Evolutionary conservation across 768 basidiomycete genomes (phyloP).

Genomic region (Amanita thiersii): DNA sequence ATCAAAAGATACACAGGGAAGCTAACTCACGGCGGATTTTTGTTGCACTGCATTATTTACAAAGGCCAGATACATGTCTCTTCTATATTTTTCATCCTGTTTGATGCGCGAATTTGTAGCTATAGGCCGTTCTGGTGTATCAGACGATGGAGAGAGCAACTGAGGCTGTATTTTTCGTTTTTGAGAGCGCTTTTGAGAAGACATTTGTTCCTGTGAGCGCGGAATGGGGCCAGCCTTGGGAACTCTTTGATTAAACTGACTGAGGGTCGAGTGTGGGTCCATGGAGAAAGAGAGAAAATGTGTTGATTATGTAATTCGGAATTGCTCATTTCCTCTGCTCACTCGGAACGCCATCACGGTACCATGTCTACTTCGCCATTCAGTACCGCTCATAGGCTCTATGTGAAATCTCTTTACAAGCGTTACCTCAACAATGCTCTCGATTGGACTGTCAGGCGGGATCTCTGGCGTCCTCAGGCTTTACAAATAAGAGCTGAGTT

Average conservation of each 20-base stretch:
- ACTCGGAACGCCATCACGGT: no score
- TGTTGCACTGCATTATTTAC: slow-evolving; percentile 75
- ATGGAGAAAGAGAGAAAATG: slow-evolving; percentile 24
- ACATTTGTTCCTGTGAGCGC: slow-evolving; percentile 18
- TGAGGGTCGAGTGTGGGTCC: slow-evolving; percentile 72
- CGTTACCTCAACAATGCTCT: slow-evolving; percentile 80
- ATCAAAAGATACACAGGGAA: slow-evolving; percentile 8
- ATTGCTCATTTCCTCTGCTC: no score
- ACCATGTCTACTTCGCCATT: slow-evolving; percentile 57
- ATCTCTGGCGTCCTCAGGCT: slow-evolving; percentile 81
- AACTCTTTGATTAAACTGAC: slow-evolving; percentile 67
- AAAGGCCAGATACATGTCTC: slow-evolving; percentile 80
- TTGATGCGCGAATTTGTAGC: slow-evolving; percentile 75
- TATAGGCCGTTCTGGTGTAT: slow-evolving; percentile 43
- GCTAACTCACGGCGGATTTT: slow-evolving; percentile 51
- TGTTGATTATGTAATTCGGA: slow-evolving; percentile 8
- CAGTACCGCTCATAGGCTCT: slow-evolving; percentile 66
- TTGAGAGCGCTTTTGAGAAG: slow-evolving; percentile 28
- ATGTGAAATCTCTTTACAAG: slow-evolving; percentile 89
- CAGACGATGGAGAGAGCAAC: slow-evolving; percentile 15
- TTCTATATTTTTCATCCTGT: slow-evolving; percentile 67
- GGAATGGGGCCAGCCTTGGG: slow-evolving; percentile 59
- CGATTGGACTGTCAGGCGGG: slow-evolving; percentile 84
- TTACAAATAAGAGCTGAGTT: slow-evolving; percentile 87
- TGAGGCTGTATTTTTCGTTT: slow-evolving; percentile 18